Percentiles rank a stretch among this genome's conserved stretches.
Evolutionary conservation across 2,329 filamentous ascomycete species (phyloP).

Genomic region (Colletotrichum chrysophilum): DNA sequence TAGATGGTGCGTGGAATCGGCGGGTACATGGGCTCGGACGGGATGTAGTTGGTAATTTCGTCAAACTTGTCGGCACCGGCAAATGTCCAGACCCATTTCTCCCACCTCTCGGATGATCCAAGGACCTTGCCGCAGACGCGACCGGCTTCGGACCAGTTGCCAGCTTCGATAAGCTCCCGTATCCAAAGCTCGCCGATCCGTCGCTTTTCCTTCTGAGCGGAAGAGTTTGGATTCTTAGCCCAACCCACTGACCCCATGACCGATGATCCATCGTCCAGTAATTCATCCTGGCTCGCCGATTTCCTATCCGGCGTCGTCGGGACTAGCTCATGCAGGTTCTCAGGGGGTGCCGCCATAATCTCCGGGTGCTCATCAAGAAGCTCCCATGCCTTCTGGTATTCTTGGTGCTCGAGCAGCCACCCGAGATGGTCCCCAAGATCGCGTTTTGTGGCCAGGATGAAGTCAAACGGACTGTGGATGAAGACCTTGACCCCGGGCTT

Average conservation of each 20-base stretch:
- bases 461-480: slow-evolving; percentile 96
- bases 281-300: slow-evolving; percentile 58
- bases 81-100: slow-evolving; percentile 95
- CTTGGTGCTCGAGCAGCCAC: slow-evolving; percentile 84
- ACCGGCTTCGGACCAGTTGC: slow-evolving; percentile 80
- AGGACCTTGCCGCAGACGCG: slow-evolving; percentile 84
- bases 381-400: slow-evolving; percentile 87
- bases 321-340: slow-evolving; percentile 42
- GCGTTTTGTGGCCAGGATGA: slow-evolving; percentile 87
- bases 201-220: slow-evolving; percentile 83
- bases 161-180: slow-evolving; percentile 77
- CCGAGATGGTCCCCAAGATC: slow-evolving; percentile 84
- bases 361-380: slow-evolving; percentile 89
- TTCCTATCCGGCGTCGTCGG: slow-evolving; percentile 47
- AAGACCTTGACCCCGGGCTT: slow-evolving; percentile 76
- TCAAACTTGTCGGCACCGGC: slow-evolving; percentile 85
- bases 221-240: slow-evolving; percentile 16
- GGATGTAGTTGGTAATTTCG: slow-evolving; percentile 86
- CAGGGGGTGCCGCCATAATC: slow-evolving; percentile 51
- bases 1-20: slow-evolving; percentile 84
- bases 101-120: slow-evolving; percentile 81
- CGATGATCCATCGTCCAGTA: slow-evolving; percentile 76
- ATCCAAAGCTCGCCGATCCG: slow-evolving; percentile 94
- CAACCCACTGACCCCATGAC: slow-evolving; percentile 61
- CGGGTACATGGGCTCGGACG: slow-evolving; percentile 76